These are phyloP conservation scores for Ophiocordyceps camponoti-saundersi DNA, from an alignment of 2,329 filamentous ascomycete genomes.

Conservation along the genomic window DNA sequence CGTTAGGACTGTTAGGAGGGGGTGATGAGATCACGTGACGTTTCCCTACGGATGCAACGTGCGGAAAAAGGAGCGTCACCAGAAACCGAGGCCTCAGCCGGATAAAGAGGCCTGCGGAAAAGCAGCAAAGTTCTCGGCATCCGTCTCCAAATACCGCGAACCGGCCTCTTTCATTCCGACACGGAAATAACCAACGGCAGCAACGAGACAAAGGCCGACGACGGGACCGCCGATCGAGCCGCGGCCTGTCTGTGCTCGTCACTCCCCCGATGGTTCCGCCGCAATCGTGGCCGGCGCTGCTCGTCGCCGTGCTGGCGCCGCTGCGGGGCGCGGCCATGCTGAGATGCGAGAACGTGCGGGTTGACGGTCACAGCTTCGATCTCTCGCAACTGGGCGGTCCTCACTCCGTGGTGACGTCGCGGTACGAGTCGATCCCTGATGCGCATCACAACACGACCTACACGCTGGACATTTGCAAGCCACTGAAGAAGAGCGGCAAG, in stretches of 20 bases:
- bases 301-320: constrained; percentile 20
- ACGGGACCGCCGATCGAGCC: background rate
- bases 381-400: constrained; percentile 47
- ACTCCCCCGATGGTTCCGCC: constrained; percentile 19
- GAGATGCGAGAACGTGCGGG: constrained; percentile 43
- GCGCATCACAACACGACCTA: constrained; percentile 55
- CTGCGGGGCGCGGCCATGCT: constrained; percentile 29
- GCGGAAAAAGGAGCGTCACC: background rate
- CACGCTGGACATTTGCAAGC: constrained; percentile 59
- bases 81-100: background rate
- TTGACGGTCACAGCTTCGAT: constrained; percentile 45
- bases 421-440: constrained; percentile 31
- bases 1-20: no score
- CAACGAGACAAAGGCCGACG: background rate
- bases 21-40: background rate
- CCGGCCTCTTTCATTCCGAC: no score
- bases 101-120: background rate
- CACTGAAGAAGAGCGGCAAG: constrained; percentile 44
- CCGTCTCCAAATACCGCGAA: no score
- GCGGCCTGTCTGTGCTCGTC: background rate
- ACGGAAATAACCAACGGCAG: no score
- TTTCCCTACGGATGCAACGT: background rate
- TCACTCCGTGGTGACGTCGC: constrained; percentile 47
- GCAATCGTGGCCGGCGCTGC: constrained; percentile 17
- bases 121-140: no score